Evolutionary conservation across 1,284 basidiomycete species (phyloP).

Genomic region (Phellopilus nigrolimitatus): DNA sequence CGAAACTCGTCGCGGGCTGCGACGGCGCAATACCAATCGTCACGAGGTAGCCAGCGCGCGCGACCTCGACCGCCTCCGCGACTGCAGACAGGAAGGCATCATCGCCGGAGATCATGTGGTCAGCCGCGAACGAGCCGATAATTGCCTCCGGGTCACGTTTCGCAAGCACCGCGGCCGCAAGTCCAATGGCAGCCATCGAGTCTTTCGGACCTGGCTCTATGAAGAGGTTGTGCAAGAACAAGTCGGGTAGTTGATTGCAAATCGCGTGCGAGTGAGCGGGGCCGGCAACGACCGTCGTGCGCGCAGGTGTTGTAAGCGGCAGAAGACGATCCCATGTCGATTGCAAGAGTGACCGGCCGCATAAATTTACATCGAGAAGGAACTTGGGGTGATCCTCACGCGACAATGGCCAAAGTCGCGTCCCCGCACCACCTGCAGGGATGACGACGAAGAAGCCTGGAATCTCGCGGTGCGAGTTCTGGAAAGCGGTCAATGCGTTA

Average conservation of each 20-base stretch:
- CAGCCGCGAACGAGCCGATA: slow-evolving; percentile 79
- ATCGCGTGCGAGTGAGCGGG: slow-evolving; percentile 68
- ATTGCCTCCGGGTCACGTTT: slow-evolving; percentile 72
- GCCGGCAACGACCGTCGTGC: slow-evolving; percentile 77
- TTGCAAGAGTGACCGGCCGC: slow-evolving; percentile 77
- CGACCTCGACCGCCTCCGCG: slow-evolving; percentile 76
- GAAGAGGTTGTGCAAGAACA: slow-evolving; percentile 59
- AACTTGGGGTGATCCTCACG: slow-evolving; percentile 80
- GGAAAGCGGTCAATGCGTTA: slow-evolving; percentile 45
- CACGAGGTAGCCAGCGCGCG: slow-evolving; percentile 69
- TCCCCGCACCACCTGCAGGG: slow-evolving; percentile 79
- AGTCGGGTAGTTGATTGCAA: slow-evolving; percentile 67
- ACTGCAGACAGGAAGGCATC: slow-evolving; percentile 79
- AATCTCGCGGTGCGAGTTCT: slow-evolving; percentile 58
- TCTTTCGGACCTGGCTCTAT: slow-evolving; percentile 82
- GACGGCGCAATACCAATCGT: slow-evolving; percentile 83
- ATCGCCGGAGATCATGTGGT: slow-evolving; percentile 85
- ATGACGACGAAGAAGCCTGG: slow-evolving; percentile 84
- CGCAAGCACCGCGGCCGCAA: slow-evolving; percentile 77
- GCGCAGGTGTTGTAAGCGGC: slow-evolving; percentile 62
- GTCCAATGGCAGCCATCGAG: slow-evolving; percentile 81
- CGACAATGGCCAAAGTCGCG: slow-evolving; percentile 80
- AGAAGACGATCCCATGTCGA: slow-evolving; percentile 82
- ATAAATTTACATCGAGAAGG: slow-evolving; percentile 74
- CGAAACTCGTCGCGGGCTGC: slow-evolving; percentile 79